A percentile compares a stretch with the other conserved stretches of the same genome.
These are phyloP conservation scores for Salix arbutifolia DNA, from an alignment of 345 rosid species.

Conservation along the genomic window DNA sequence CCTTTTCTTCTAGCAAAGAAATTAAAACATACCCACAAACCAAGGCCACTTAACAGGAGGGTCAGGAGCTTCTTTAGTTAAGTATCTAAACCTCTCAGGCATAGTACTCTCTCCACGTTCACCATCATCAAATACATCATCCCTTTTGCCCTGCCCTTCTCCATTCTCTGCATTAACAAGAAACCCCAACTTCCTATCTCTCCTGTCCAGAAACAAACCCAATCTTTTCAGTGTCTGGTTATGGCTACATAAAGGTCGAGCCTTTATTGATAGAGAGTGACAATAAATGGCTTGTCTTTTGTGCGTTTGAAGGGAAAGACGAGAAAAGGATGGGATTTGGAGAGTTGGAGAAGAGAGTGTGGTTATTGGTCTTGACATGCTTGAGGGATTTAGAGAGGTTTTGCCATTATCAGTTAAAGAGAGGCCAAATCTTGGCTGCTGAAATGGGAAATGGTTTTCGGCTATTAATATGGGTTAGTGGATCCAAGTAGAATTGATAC, in stretches of 20 bases:
- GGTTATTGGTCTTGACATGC: constrained; percentile 15
- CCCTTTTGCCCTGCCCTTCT: constrained; percentile 20
- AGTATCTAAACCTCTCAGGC: constrained; percentile 82
- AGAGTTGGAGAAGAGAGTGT: constrained; percentile 13
- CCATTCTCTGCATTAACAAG: constrained; percentile 33
- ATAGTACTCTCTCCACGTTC: constrained; percentile 73
- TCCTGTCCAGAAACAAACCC: constrained; percentile 8
- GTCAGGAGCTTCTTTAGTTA: constrained; percentile 77
- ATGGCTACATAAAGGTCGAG: constrained; percentile 1
- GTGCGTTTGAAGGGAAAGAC: neutral
- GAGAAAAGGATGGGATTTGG: constrained; percentile 16
- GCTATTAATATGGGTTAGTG: too few species aligned
- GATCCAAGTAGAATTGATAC: too few species aligned
- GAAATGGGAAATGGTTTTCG: neutral
- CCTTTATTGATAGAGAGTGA: constrained; percentile 2
- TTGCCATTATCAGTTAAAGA: neutral
- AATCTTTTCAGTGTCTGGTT: constrained; percentile 7
- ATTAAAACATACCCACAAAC: constrained; percentile 57
- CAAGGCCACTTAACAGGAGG: constrained; percentile 73
- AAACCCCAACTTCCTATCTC: constrained; percentile 19
- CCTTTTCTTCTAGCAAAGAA: neutral
- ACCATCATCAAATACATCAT: constrained; percentile 38
- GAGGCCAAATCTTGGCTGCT: neutral
- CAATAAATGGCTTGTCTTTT: neutral
- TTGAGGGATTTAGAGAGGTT: neutral